A percentile compares a stretch with the other conserved stretches of the same genome.
These are phyloP conservation scores for Heteromeles arbutifolia DNA, from an alignment of 306 rosid genomes.

Conservation along the genomic window DNA sequence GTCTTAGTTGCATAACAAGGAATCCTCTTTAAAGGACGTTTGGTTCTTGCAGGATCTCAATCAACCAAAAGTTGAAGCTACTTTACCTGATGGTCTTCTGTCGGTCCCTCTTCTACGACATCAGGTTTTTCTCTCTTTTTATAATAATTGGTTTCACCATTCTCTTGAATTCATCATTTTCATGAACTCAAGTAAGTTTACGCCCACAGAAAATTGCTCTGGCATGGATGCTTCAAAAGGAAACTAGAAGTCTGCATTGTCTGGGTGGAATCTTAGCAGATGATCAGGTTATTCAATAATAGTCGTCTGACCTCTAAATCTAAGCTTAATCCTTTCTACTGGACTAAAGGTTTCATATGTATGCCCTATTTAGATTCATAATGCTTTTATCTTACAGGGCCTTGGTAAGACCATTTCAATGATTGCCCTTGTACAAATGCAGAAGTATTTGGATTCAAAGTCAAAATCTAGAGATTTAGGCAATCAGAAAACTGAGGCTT, in stretches of 20 bases:
- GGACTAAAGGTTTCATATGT: conserved; percentile 2
- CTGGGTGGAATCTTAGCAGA: conserved; percentile 97
- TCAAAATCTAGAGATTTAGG: conserved; percentile 46
- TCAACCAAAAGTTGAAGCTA: conserved; percentile 65
- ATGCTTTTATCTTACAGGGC: conserved; percentile 55
- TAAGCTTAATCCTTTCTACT: conserved; percentile 6
- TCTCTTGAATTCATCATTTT: conserved; percentile 7
- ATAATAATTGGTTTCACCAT: background rate
- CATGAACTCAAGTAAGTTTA: conserved; percentile 11
- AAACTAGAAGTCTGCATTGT: conserved; percentile 89
- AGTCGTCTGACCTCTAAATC: conserved; percentile 7
- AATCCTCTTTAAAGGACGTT: conserved; percentile 6
- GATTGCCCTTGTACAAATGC: conserved; percentile 89
- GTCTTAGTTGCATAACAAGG: background rate
- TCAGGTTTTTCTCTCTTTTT: conserved; percentile 57
- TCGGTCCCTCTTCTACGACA: conserved; percentile 87
- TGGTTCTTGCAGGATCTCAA: conserved; percentile 72
- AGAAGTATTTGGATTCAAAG: conserved; percentile 53
- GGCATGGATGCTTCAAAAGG: conserved; percentile 97
- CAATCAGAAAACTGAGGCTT: conserved; percentile 64
- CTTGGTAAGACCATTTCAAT: conserved; percentile 96
- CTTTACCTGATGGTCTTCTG: conserved; percentile 68
- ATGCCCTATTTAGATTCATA: conserved; percentile 13
- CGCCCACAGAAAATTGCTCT: conserved; percentile 83
- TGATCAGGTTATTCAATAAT: conserved; percentile 65